These are phyloP conservation scores for Amoeboaphelidium protococcarum DNA, from an alignment of 371 early-diverging fungal species.

Conservation along the genomic window DNA sequence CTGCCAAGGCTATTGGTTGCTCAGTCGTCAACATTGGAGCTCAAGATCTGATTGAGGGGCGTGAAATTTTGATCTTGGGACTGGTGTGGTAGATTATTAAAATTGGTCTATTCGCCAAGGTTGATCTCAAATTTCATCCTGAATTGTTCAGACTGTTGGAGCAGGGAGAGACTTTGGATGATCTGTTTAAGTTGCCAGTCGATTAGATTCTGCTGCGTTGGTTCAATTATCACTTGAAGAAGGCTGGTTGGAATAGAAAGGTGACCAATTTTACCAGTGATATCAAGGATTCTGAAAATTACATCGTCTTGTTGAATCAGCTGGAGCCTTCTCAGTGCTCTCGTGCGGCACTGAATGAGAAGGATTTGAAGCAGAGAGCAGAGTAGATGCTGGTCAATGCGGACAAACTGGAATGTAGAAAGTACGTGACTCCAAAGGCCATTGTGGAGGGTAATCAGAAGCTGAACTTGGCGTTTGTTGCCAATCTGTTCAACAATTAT, in stretches of 20 bases:
- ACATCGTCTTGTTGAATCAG: neutral
- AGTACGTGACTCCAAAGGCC: conserved; percentile 74
- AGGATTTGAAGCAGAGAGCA: conserved; percentile 47
- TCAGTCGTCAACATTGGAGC: conserved; percentile 73
- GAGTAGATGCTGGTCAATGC: conserved; percentile 65
- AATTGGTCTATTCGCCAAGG: conserved; percentile 60
- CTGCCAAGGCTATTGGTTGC: conserved; percentile 91
- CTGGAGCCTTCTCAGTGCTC: neutral
- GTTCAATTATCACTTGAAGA: conserved; percentile 2
- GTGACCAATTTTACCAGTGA: conserved; percentile 1
- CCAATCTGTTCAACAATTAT: conserved; percentile 75
- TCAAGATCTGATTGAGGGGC: conserved; percentile 69
- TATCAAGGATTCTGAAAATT: conserved; percentile 1
- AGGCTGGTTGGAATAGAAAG: neutral
- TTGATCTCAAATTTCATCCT: conserved; percentile 85
- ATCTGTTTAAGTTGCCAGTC: neutral
- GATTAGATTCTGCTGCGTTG: conserved; percentile 2
- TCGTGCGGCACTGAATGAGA: no score
- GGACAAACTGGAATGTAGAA: conserved; percentile 69
- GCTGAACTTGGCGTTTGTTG: conserved; percentile 83
- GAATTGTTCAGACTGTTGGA: conserved; percentile 82
- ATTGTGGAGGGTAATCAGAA: conserved; percentile 78
- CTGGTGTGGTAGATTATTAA: conserved; percentile 95
- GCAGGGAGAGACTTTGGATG: neutral
- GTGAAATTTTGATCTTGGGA: conserved; percentile 79